phyloP scores from a whole-genome alignment of 1,284 basidiomycete species.

The Macrocystidia cucumis region DNA sequence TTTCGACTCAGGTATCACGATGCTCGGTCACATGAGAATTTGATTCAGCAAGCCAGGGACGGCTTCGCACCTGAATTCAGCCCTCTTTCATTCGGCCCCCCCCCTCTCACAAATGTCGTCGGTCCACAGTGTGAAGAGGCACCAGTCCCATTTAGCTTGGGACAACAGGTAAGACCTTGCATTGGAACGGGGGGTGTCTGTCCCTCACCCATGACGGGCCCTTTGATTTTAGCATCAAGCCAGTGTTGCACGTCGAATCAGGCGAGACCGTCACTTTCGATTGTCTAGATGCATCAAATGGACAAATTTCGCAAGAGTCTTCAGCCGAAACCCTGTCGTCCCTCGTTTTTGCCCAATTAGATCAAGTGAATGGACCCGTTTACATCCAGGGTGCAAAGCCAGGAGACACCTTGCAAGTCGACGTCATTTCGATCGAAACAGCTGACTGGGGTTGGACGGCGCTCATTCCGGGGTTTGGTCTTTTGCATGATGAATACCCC shows the following conservation, averaged over 20 bases:
- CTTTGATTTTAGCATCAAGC: slow-evolving; percentile 34
- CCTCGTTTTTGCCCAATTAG: slow-evolving; percentile 38
- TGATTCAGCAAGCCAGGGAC: too few relatives aligned
- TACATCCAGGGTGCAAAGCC: slow-evolving; percentile 40
- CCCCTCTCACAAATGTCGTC: too few relatives aligned
- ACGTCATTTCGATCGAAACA: slow-evolving; percentile 40
- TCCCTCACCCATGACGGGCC: slow-evolving; percentile 1
- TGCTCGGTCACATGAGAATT: too few relatives aligned
- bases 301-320: slow-evolving; percentile 42
- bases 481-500: slow-evolving; percentile 46
- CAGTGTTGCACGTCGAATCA: slow-evolving; percentile 38
- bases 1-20: too few relatives aligned
- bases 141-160: slow-evolving; percentile 46
- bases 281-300: slow-evolving; percentile 57
- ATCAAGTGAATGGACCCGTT: slow-evolving; percentile 54
- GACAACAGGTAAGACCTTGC: slow-evolving; percentile 41
- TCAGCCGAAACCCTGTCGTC: slow-evolving; percentile 25
- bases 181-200: neutral
- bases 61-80: too few relatives aligned
- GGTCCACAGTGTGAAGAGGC: slow-evolving; percentile 42
- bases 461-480: slow-evolving; percentile 49
- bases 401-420: slow-evolving; percentile 52
- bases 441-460: slow-evolving; percentile 59
- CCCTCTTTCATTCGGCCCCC: too few relatives aligned
- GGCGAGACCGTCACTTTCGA: slow-evolving; percentile 49